A percentile compares a stretch with the other conserved stretches of the same genome.
phyloP scores from a whole-genome alignment of 352 stramenopile species.

The Globisporangium uncinulatum region DNA sequence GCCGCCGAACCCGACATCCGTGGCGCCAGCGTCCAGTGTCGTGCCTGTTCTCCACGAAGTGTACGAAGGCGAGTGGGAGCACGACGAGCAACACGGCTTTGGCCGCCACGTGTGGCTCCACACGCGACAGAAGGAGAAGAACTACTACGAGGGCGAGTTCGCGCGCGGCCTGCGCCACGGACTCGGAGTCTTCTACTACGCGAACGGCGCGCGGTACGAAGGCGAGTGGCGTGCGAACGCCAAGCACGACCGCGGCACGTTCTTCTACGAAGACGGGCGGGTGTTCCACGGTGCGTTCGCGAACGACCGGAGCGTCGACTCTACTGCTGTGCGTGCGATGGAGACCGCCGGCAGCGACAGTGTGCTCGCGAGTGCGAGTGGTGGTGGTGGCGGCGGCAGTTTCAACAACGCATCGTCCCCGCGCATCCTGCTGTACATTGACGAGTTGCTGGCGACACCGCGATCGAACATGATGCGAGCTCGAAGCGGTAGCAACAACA shows the following conservation, averaged over 20 bases:
- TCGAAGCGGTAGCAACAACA: no score
- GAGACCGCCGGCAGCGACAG: constrained; percentile 2
- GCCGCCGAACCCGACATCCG: not conserved
- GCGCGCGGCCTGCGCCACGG: constrained; percentile 54
- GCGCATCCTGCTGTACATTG: constrained; percentile 47
- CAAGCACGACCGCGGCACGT: constrained; percentile 69
- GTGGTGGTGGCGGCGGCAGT: not conserved
- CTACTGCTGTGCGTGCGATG: constrained; percentile 7
- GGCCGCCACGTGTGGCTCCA: constrained; percentile 77
- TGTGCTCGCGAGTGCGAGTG: not conserved
- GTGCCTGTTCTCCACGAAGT: constrained; percentile 22
- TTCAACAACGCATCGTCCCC: not conserved
- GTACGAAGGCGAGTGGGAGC: constrained; percentile 72
- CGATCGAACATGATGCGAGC: not conserved
- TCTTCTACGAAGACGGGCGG: constrained; percentile 65
- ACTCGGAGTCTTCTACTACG: constrained; percentile 78
- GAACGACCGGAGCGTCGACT: constrained; percentile 32
- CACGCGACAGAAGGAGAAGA: constrained; percentile 36
- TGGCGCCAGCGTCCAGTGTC: not conserved
- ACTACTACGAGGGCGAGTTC: constrained; percentile 86
- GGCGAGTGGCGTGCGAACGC: constrained; percentile 78
- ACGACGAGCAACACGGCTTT: constrained; percentile 71
- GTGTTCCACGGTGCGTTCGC: constrained; percentile 44
- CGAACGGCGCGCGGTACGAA: constrained; percentile 78
- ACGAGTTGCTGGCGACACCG: constrained; percentile 32